A percentile compares a stretch with the other conserved stretches of the same genome.
phyloP scores from a whole-genome alignment of 306 rosid genomes.

The Inga oerstediana region DNA sequence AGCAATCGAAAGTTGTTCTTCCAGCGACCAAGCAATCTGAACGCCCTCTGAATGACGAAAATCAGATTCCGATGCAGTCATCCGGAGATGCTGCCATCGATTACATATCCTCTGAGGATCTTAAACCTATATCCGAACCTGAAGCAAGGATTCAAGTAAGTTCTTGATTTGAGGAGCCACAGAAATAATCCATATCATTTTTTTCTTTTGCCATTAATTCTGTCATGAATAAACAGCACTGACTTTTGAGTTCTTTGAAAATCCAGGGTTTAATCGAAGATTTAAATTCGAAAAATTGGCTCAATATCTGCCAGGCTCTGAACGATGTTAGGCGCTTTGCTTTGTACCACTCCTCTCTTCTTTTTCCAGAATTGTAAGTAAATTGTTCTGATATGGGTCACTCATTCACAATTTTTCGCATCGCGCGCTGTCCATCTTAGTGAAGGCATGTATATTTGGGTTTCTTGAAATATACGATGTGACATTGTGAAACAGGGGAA shows the following conservation, averaged over 20 bases:
- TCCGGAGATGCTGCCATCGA: slow-evolving; percentile 65
- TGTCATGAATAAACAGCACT: neutral
- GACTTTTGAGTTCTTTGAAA: neutral
- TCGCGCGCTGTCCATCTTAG: neutral
- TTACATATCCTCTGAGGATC: slow-evolving; percentile 71
- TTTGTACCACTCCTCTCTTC: slow-evolving; percentile 56
- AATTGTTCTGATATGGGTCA: neutral
- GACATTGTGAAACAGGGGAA: slow-evolving; percentile 51
- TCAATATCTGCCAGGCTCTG: slow-evolving; percentile 71
- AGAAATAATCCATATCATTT: neutral
- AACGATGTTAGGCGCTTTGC: slow-evolving; percentile 77
- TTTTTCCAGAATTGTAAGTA: slow-evolving; percentile 59
- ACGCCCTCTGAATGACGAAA: slow-evolving; percentile 51
- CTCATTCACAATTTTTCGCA: neutral
- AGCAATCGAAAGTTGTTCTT: slow-evolving; percentile 62
- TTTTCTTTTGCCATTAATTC: neutral
- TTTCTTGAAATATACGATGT: slow-evolving; percentile 21
- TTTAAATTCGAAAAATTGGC: slow-evolving; percentile 80
- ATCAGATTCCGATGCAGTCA: slow-evolving; percentile 50
- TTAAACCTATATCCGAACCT: slow-evolving; percentile 67
- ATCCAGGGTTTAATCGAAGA: slow-evolving; percentile 65
- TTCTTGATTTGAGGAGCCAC: neutral
- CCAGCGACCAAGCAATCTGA: slow-evolving; percentile 49
- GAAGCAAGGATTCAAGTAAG: slow-evolving; percentile 65
- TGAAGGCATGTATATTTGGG: neutral